Conservation (phyloP, 2,329 filamentous ascomycete genomes). For the Diplodia mutila region DNA sequence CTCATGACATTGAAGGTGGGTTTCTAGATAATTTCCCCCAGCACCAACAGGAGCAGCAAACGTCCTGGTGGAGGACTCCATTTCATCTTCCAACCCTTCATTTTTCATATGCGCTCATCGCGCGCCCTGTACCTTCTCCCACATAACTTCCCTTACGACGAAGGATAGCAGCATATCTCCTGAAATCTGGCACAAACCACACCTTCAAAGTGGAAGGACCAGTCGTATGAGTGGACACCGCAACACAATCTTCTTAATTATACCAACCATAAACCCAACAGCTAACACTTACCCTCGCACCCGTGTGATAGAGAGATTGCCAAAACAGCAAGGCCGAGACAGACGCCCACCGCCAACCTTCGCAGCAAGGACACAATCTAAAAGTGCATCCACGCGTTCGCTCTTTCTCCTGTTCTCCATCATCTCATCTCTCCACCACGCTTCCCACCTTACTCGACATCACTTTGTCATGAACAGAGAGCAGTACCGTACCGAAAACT, state of each 20-base stretch:
- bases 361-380: not conserved
- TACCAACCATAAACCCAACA: not conserved
- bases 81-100: not conserved
- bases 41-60: not conserved
- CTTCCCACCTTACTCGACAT: not conserved
- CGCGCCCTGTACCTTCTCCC: not conserved
- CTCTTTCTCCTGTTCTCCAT: not conserved
- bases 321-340: not conserved
- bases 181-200: not conserved
- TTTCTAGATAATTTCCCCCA: not conserved
- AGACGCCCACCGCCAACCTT: not conserved
- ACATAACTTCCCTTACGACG: not conserved
- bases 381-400: not conserved
- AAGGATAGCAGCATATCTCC: not conserved
- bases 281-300: not conserved
- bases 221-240: not conserved
- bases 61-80: not conserved
- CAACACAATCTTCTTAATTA: not conserved
- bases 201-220: not conserved
- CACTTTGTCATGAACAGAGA: not conserved
- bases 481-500: not conserved
- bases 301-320: not conserved
- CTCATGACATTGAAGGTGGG: not conserved
- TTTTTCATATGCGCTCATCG: not conserved
- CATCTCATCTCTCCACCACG: not conserved